phyloP scores from a whole-genome alignment of 305 asterid genomes.

The Andrographis paniculata region DNA sequence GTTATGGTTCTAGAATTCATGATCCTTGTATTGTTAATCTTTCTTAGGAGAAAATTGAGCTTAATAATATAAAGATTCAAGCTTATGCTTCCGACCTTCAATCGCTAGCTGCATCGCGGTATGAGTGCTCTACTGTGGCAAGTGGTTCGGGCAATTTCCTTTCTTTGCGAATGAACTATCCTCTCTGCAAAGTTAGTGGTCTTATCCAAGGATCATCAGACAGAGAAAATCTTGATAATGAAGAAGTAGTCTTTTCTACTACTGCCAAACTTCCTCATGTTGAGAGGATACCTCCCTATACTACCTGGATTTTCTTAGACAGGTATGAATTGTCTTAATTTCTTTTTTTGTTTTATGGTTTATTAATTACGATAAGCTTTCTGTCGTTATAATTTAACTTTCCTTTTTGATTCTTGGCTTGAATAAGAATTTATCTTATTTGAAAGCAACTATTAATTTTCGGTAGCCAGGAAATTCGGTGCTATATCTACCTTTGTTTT shows the following conservation, averaged over 20 bases:
- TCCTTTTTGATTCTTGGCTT: background rate
- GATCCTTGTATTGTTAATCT: background rate
- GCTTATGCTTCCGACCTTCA: constrained; percentile 36
- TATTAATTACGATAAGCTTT: too few relatives aligned
- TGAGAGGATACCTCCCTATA: constrained; percentile 75
- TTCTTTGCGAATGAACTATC: constrained; percentile 53
- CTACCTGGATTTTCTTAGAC: constrained; percentile 89
- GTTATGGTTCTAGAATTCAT: too few relatives aligned
- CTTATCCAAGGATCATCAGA: constrained; percentile 46
- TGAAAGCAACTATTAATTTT: background rate
- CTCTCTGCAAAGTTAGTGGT: constrained; percentile 52
- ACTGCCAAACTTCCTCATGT: constrained; percentile 61
- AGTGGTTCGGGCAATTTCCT: constrained; percentile 46
- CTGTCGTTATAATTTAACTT: too few relatives aligned
- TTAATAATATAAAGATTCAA: constrained; percentile 41
- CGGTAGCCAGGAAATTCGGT: constrained; percentile 10
- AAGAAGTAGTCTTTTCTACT: constrained; percentile 49
- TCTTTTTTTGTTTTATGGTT: background rate
- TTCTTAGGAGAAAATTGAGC: constrained; percentile 51
- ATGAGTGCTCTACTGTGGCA: constrained; percentile 24
- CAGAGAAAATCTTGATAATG: constrained; percentile 37
- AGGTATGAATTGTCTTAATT: constrained; percentile 35
- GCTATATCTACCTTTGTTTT: constrained; percentile 1
- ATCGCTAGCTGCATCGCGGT: constrained; percentile 49
- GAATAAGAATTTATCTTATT: too few relatives aligned